Evolutionary conservation across 2,329 filamentous ascomycete species (phyloP).

Genomic region (Alternaria brassicae): DNA sequence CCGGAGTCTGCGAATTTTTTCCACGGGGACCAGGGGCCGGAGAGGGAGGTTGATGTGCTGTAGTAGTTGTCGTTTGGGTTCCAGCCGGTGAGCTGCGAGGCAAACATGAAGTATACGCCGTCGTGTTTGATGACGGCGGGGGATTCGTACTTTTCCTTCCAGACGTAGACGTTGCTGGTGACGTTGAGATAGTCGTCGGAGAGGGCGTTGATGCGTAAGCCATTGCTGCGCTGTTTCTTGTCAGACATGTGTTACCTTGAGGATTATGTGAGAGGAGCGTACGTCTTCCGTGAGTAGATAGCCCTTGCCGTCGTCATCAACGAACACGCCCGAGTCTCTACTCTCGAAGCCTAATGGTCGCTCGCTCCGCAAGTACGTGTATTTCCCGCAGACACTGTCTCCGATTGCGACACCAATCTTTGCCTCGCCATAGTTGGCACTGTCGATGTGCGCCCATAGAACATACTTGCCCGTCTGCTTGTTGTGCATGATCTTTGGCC

Average conservation of each 20-base stretch:
- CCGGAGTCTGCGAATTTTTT: constrained; percentile 64
- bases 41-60: constrained; percentile 63
- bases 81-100: constrained; percentile 59
- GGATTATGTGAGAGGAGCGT: constrained; percentile 29
- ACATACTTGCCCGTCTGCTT: constrained; percentile 69
- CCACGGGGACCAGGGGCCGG: constrained; percentile 69
- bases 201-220: constrained; percentile 65
- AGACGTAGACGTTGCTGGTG: constrained; percentile 58
- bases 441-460: constrained; percentile 74
- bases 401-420: constrained; percentile 69
- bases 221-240: constrained; percentile 58
- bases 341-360: constrained; percentile 60
- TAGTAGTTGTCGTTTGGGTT: constrained; percentile 71
- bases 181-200: constrained; percentile 65
- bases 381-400: constrained; percentile 66
- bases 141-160: constrained; percentile 64
- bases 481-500: constrained; percentile 74
- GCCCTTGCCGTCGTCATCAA: constrained; percentile 66
- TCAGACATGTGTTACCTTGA: constrained; percentile 4
- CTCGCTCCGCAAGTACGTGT: constrained; percentile 58
- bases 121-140: constrained; percentile 69
- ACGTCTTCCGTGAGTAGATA: constrained; percentile 71
- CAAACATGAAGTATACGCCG: constrained; percentile 70
- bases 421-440: constrained; percentile 66
- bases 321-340: constrained; percentile 67